Conservation (phyloP, 1,139 yeast genomes). For the Nakaseomyces nivariensis region DNA sequence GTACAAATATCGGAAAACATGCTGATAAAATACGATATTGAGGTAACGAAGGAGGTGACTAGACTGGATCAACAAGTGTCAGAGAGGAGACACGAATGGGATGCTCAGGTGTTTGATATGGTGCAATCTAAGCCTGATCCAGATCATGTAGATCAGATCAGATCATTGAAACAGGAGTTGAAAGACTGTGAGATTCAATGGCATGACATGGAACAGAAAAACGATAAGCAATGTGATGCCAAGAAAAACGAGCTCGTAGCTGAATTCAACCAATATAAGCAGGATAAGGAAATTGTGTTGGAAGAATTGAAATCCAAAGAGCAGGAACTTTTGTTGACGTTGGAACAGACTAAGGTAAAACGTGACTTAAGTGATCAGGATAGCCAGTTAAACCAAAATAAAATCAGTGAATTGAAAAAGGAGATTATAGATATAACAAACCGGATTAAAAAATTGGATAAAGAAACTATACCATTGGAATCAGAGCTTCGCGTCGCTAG, state of each 20-base stretch:
- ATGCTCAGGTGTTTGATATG: neutral
- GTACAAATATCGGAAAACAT: conserved; percentile 12
- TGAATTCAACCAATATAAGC: neutral
- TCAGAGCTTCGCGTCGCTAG: neutral
- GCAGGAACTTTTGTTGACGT: neutral
- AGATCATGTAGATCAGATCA: neutral
- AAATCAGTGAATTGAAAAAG: neutral
- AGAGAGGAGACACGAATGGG: neutral
- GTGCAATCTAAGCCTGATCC: neutral
- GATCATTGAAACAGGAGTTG: neutral
- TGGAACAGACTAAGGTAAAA: neutral
- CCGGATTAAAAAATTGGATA: neutral
- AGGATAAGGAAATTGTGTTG: neutral
- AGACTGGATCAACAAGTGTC: neutral
- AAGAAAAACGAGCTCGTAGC: neutral
- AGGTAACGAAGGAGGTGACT: neutral
- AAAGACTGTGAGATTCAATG: neutral
- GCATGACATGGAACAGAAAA: neutral
- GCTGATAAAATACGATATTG: neutral
- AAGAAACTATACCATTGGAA: neutral
- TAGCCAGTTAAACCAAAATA: neutral
- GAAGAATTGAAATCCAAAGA: neutral
- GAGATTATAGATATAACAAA: neutral
- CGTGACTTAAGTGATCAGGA: neutral
- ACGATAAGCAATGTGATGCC: neutral